Evolutionary conservation across 2,329 filamentous ascomycete species (phyloP).

Genomic region (Fusarium pseudoanthophilum): DNA sequence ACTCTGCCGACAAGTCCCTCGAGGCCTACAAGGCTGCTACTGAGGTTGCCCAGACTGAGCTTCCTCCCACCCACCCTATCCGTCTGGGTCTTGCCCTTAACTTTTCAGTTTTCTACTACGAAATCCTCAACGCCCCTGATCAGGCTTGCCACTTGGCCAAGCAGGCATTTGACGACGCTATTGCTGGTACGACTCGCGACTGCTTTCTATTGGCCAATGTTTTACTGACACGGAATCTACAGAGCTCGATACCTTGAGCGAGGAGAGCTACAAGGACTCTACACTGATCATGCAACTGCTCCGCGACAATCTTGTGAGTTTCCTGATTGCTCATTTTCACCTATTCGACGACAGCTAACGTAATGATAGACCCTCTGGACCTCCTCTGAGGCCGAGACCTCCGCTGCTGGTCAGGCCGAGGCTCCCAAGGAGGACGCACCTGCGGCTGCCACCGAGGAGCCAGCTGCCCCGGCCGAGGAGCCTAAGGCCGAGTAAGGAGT

Average conservation of each 20-base stretch:
- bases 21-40: slow-evolving; percentile 99
- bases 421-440: slow-evolving; percentile 60
- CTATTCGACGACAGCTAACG: slow-evolving; percentile 45
- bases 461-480: slow-evolving; percentile 69
- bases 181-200: slow-evolving; percentile 68
- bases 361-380: slow-evolving; percentile 90
- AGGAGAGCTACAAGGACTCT: slow-evolving; percentile 99
- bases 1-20: slow-evolving; percentile 84
- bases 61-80: slow-evolving; percentile 97
- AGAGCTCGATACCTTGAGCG: slow-evolving; percentile 96
- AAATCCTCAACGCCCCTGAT: slow-evolving; percentile 98
- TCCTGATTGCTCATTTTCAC: not conserved
- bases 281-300: slow-evolving; percentile 99
- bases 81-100: slow-evolving; percentile 96
- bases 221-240: slow-evolving; percentile 26
- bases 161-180: slow-evolving; percentile 98
- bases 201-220: not conserved
- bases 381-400: slow-evolving; percentile 94
- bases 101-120: slow-evolving; percentile 99
- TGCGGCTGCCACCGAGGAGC: slow-evolving; percentile 65
- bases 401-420: slow-evolving; percentile 65
- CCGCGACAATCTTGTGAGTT: slow-evolving; percentile 89
- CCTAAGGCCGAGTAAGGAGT: slow-evolving; percentile 72
- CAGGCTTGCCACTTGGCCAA: slow-evolving; percentile 98
- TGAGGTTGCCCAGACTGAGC: slow-evolving; percentile 97